These are phyloP conservation scores for Rhizophagus clarus DNA, from an alignment of 192 early-diverging fungal genomes.

Conservation along the genomic window DNA sequence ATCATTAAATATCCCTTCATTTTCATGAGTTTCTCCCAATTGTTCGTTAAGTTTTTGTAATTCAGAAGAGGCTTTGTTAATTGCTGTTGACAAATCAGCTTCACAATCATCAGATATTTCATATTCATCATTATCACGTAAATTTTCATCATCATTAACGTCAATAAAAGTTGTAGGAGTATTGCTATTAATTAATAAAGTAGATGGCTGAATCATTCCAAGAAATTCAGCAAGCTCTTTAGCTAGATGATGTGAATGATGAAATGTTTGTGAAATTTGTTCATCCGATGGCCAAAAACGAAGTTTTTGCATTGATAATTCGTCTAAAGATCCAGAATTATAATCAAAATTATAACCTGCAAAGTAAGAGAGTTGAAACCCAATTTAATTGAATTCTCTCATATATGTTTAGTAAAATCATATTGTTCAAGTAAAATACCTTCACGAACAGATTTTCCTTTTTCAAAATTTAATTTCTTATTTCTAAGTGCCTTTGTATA, in stretches of 20 bases:
- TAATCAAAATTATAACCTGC: not conserved
- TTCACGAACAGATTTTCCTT: conserved; percentile 3
- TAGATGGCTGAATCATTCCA: not conserved
- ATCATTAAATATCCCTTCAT: too few species aligned
- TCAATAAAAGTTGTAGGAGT: too few species aligned
- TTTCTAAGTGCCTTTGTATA: not conserved
- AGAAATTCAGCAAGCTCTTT: not conserved
- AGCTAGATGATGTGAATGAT: not conserved
- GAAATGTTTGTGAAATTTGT: not conserved
- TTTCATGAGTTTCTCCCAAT: too few species aligned
- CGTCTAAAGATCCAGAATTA: not conserved
- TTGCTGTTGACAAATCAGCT: too few species aligned
- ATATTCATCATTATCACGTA: too few species aligned
- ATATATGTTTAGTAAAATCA: not conserved
- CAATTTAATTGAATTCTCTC: not conserved
- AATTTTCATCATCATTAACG: too few species aligned
- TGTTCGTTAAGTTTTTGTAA: too few species aligned
- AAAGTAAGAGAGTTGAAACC: not conserved
- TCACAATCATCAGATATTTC: too few species aligned
- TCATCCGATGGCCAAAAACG: not conserved
- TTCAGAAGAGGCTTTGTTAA: too few species aligned
- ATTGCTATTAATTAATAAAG: not conserved
- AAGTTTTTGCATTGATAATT: not conserved
- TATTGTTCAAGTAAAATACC: not conserved
- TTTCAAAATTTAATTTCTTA: not conserved